phyloP scores from a whole-genome alignment of 2,329 filamentous ascomycete genomes.

The Alternaria gaisen region DNA sequence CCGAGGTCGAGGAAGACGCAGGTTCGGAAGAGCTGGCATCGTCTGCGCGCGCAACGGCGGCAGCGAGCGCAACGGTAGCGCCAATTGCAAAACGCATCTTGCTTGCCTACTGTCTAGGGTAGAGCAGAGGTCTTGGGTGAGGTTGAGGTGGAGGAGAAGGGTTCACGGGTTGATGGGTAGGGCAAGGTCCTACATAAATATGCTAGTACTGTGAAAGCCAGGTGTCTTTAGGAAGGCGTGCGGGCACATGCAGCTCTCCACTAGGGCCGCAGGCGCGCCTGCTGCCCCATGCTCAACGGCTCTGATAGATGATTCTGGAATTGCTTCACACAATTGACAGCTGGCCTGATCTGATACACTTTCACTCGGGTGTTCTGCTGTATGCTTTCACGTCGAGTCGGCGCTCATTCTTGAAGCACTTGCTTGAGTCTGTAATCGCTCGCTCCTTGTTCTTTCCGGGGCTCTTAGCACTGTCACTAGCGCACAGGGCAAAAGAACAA shows the following conservation, averaged over 20 bases:
- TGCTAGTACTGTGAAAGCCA: background rate
- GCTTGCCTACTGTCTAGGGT: constrained; percentile 41
- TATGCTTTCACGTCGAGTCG: background rate
- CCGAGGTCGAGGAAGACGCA: constrained; percentile 64
- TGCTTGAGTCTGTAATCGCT: background rate
- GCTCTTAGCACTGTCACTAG: background rate
- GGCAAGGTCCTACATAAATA: constrained; percentile 22
- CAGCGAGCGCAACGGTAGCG: constrained; percentile 72
- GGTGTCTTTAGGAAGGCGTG: constrained; percentile 14
- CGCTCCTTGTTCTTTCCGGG: constrained; percentile 2
- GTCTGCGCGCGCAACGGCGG: constrained; percentile 76
- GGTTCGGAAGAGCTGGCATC: constrained; percentile 58
- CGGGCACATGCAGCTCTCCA: constrained; percentile 20
- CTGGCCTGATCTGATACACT: constrained; percentile 26
- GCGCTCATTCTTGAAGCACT: background rate
- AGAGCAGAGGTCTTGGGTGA: constrained; percentile 40
- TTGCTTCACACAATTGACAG: constrained; percentile 26
- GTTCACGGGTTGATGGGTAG: constrained; percentile 25
- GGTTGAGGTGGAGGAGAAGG: constrained; percentile 29
- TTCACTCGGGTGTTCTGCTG: background rate
- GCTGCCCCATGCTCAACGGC: constrained; percentile 17
- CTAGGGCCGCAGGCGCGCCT: constrained; percentile 10
- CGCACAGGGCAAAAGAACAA: constrained; percentile 3
- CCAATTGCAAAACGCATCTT: constrained; percentile 72
- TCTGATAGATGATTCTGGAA: constrained; percentile 36